Percentiles rank a stretch among this genome's conserved stretches.
phyloP scores from a whole-genome alignment of 345 rosid genomes.

The Toxicodendron radicans region DNA sequence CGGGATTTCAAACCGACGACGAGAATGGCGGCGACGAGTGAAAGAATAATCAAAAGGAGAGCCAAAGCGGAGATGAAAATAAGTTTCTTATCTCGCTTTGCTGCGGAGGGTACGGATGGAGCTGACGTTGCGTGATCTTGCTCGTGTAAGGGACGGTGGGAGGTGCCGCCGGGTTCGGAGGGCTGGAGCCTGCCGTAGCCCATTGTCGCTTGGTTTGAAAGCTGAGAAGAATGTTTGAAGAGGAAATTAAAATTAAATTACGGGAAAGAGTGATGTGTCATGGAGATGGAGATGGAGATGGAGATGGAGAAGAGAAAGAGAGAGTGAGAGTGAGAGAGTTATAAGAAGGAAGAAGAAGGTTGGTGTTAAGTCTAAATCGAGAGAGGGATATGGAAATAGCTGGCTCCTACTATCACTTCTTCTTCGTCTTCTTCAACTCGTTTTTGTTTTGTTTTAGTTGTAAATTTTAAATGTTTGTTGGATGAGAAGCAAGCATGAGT shows the following conservation, averaged over 20 bases:
- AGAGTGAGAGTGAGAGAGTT: background rate
- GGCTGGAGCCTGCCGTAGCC: constrained; percentile 53
- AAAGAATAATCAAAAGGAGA: constrained; percentile 49
- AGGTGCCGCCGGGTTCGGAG: constrained; percentile 31
- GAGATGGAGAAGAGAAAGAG: background rate
- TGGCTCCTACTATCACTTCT: constrained; percentile 46
- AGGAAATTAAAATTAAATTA: too few relatives aligned
- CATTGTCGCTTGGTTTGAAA: constrained; percentile 26
- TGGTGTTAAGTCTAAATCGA: constrained; percentile 46
- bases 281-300: too few relatives aligned
- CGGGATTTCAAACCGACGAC: constrained; percentile 39
- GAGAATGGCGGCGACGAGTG: constrained; percentile 52
- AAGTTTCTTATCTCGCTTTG: constrained; percentile 35
- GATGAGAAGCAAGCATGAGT: too few relatives aligned
- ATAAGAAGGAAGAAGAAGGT: constrained; percentile 20
- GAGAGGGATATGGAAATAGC: constrained; percentile 35
- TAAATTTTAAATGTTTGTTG: too few relatives aligned
- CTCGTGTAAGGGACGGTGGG: background rate
- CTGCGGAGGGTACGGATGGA: constrained; percentile 7
- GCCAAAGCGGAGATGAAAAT: constrained; percentile 46
- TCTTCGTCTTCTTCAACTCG: too few relatives aligned
- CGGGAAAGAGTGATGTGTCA: too few relatives aligned
- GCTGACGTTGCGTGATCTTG: constrained; percentile 18
- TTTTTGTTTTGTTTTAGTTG: too few relatives aligned
- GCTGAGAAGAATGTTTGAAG: background rate